Evolutionary conservation across 805 yeast genomes (phyloP).

Genomic region (Ogataea zsoltii): DNA sequence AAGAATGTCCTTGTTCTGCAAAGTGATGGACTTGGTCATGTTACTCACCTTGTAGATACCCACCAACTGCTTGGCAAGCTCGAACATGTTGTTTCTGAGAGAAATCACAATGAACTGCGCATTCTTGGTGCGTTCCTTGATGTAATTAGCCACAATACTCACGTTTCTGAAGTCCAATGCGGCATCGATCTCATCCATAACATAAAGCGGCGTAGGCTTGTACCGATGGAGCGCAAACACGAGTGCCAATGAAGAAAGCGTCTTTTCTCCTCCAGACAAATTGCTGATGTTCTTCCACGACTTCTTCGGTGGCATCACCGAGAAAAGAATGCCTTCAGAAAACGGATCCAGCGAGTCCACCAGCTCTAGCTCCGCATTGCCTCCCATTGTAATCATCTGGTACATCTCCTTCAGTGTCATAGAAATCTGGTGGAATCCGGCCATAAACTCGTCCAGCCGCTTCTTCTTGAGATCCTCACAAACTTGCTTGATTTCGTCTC

Average conservation of each 20-base stretch:
- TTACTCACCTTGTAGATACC: conserved; percentile 94
- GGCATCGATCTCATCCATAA: conserved; percentile 99
- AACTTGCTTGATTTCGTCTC: conserved; percentile 62
- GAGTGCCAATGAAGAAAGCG: conserved; percentile 88
- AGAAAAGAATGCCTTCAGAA: conserved; percentile 91
- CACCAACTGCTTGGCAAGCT: conserved; percentile 87
- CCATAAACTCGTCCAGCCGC: conserved; percentile 87
- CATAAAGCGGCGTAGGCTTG: conserved; percentile 95
- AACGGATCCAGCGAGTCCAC: conserved; percentile 98
- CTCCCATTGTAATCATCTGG: conserved; percentile 98
- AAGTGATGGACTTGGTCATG: conserved; percentile 82
- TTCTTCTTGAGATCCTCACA: conserved; percentile 71
- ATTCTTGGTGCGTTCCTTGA: conserved; percentile 91
- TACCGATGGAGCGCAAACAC: conserved; percentile 95
- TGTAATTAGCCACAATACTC: conserved; percentile 95
- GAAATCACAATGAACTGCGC: conserved; percentile 97
- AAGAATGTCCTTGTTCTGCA: conserved; percentile 59
- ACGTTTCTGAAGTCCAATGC: conserved; percentile 97
- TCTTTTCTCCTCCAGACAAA: conserved; percentile 96
- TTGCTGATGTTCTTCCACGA: conserved; percentile 96
- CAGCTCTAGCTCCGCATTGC: conserved; percentile 94
- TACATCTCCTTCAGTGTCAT: conserved; percentile 93
- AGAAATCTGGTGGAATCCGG: conserved; percentile 85
- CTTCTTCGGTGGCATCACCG: conserved; percentile 99
- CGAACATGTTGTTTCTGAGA: conserved; percentile 96